phyloP scores from a whole-genome alignment of 257 asterid species.

The Solanum appendiculatum region DNA sequence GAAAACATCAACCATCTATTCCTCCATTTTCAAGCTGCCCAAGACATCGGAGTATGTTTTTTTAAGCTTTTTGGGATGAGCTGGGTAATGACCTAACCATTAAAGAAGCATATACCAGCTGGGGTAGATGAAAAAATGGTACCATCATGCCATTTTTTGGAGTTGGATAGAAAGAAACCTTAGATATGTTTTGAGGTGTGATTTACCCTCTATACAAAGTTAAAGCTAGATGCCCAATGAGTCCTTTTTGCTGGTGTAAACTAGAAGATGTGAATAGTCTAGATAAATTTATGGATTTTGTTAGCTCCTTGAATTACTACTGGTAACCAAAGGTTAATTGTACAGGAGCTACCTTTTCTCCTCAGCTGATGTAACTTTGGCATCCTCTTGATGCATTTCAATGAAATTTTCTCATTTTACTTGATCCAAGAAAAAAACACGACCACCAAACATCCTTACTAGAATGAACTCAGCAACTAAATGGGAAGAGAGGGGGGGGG shows the following conservation, averaged over 20 bases:
- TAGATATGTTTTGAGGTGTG: neutral
- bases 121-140: neutral
- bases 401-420: neutral
- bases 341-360: neutral
- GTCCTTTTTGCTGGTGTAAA: neutral
- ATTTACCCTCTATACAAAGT: neutral
- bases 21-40: neutral
- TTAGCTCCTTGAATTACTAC: neutral
- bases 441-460: neutral
- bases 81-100: neutral
- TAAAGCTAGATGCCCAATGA: neutral
- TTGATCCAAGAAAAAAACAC: neutral
- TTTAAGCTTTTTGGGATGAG: neutral
- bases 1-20: neutral
- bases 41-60: neutral
- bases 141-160: neutral
- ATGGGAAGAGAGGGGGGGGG: neutral
- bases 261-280: neutral
- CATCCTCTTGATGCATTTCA: neutral
- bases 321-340: neutral
- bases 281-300: neutral
- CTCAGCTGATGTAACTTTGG: neutral
- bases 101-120: neutral
- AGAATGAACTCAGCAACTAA: neutral
- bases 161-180: neutral